Evolutionary conservation across 805 yeast genomes (phyloP).

Genomic region (Naumovozyma dairenensis): DNA sequence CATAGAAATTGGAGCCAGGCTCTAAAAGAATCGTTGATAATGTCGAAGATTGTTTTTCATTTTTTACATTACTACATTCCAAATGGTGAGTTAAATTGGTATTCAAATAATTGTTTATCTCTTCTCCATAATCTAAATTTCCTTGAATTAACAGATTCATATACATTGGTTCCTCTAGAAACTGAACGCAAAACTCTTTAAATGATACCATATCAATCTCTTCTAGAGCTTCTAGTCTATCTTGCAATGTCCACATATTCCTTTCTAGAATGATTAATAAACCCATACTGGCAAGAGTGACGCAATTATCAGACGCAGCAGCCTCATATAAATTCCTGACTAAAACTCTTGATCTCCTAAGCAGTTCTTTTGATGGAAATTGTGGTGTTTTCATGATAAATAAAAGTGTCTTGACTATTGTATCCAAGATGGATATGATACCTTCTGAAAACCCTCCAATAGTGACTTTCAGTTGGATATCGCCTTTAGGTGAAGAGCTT

Average conservation of each 20-base stretch:
- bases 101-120: slow-evolving; percentile 19
- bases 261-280: slow-evolving; percentile 46
- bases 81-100: slow-evolving; percentile 24
- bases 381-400: slow-evolving; percentile 10
- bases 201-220: slow-evolving; percentile 34
- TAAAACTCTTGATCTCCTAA: slow-evolving; percentile 39
- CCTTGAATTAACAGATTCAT: slow-evolving; percentile 45
- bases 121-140: slow-evolving; percentile 27
- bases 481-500: slow-evolving; percentile 45
- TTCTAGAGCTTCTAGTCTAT: slow-evolving; percentile 48
- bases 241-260: slow-evolving; percentile 43
- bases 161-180: slow-evolving; percentile 27
- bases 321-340: slow-evolving; percentile 40
- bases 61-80: not conserved
- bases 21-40: slow-evolving; percentile 32
- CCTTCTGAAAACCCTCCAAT: slow-evolving; percentile 44
- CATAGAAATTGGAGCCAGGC: slow-evolving; percentile 29
- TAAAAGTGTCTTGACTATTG: slow-evolving; percentile 29
- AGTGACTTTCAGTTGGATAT: slow-evolving; percentile 41
- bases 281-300: slow-evolving; percentile 41
- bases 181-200: slow-evolving; percentile 19
- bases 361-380: slow-evolving; percentile 25
- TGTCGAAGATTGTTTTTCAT: not conserved
- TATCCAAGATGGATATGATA: slow-evolving; percentile 27
- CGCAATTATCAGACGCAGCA: slow-evolving; percentile 36